Conservation (phyloP, 2,329 filamentous ascomycete genomes). For the Beauveria scarabaeidicola region DNA sequence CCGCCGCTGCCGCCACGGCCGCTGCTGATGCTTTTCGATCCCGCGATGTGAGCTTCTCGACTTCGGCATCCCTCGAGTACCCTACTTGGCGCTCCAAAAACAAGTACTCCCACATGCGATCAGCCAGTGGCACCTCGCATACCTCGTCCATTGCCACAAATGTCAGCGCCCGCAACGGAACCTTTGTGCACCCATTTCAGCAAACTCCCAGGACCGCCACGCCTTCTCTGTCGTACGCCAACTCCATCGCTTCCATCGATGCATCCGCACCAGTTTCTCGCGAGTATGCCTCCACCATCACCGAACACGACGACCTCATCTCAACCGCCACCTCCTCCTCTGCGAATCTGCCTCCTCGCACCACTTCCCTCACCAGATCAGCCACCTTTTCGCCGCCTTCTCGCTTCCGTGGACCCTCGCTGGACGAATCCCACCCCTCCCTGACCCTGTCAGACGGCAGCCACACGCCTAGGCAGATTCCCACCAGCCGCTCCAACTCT, state of each 20-base stretch:
- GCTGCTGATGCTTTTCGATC: conserved; percentile 14
- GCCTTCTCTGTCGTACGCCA: conserved; percentile 50
- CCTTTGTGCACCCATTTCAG: conserved; percentile 57
- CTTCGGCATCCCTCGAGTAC: conserved; percentile 27
- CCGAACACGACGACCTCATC: conserved; percentile 41
- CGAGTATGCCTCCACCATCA: conserved; percentile 49
- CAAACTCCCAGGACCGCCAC: conserved; percentile 54
- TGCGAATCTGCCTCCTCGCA: conserved; percentile 11
- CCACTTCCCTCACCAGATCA: conserved; percentile 9
- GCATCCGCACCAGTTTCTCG: conserved; percentile 28
- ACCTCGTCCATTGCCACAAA: conserved; percentile 46
- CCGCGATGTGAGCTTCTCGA: conserved; percentile 40
- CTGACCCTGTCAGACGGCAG: conserved; percentile 26
- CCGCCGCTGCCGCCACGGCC: conserved; percentile 14
- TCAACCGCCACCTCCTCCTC: conserved; percentile 11
- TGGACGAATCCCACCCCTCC: conserved; percentile 23
- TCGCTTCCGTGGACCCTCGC: conserved; percentile 11
- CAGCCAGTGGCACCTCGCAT: conserved; percentile 50
- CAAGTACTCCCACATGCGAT: conserved; percentile 48
- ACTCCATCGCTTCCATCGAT: conserved; percentile 45
- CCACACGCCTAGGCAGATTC: conserved; percentile 20
- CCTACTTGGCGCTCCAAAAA: conserved; percentile 21
- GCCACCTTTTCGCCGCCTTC: neutral
- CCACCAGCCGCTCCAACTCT: conserved; percentile 21
- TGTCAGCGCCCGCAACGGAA: conserved; percentile 38